These are phyloP conservation scores for Pythium aquatile DNA, from an alignment of 352 stramenopile species.

Conservation along the genomic window DNA sequence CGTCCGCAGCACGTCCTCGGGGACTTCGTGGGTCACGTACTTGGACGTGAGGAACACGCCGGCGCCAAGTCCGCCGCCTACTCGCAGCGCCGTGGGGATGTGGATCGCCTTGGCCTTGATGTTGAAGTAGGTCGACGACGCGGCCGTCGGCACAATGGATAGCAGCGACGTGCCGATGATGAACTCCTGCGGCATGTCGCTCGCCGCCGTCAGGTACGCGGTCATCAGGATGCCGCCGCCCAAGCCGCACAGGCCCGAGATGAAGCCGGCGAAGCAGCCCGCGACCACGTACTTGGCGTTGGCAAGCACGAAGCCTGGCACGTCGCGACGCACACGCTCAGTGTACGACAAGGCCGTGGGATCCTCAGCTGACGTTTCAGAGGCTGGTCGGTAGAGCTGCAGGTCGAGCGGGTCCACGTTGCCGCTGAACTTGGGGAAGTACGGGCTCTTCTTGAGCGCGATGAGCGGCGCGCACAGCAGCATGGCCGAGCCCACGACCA, in stretches of 20 bases:
- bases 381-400: conserved; percentile 57
- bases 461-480: conserved; percentile 74
- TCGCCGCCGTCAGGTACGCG: conserved; percentile 79
- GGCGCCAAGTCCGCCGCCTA: conserved; percentile 61
- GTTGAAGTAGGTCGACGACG: conserved; percentile 82
- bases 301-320: conserved; percentile 41
- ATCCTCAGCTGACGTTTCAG: not conserved
- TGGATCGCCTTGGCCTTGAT: conserved; percentile 77
- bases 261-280: conserved; percentile 72
- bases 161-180: conserved; percentile 86
- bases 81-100: conserved; percentile 59
- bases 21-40: conserved; percentile 77
- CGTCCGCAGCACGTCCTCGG: conserved; percentile 67
- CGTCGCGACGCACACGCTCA: conserved; percentile 39
- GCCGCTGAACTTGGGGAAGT: conserved; percentile 75
- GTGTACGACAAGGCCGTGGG: conserved; percentile 33
- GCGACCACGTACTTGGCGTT: conserved; percentile 82
- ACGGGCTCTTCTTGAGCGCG: conserved; percentile 76
- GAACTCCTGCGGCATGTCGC: conserved; percentile 79
- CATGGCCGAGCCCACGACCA: conserved; percentile 81
- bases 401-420: conserved; percentile 58
- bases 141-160: conserved; percentile 75
- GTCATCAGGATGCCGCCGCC: conserved; percentile 86
- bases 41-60: conserved; percentile 81
- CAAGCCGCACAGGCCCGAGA: conserved; percentile 80